phyloP scores from a whole-genome alignment of 2,329 filamentous ascomycete species.

The Rasamsonia emersonii region DNA sequence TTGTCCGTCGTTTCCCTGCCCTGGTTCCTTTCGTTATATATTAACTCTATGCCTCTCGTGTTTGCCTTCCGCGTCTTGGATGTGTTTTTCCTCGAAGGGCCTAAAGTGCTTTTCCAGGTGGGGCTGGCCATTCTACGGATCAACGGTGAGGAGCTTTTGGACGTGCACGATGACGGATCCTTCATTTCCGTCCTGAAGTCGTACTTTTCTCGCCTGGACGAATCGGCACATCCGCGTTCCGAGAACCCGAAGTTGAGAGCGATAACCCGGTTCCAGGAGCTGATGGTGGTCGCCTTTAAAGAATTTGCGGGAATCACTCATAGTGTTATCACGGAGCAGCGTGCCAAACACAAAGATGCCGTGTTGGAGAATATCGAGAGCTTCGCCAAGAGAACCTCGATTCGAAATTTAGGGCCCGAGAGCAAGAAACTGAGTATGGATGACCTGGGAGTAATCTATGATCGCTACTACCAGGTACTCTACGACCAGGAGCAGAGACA shows the following conservation, averaged over 20 bases:
- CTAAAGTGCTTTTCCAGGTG: slow-evolving; percentile 95
- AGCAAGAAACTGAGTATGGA: slow-evolving; percentile 82
- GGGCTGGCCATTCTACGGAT: slow-evolving; percentile 93
- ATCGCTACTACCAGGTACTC: slow-evolving; percentile 83
- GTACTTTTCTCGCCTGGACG: slow-evolving; percentile 87
- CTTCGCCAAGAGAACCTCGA: slow-evolving; percentile 93
- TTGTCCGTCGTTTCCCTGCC: slow-evolving; percentile 93
- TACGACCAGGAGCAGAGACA: slow-evolving; percentile 86
- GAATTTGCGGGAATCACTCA: slow-evolving; percentile 96
- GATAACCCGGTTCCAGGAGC: slow-evolving; percentile 91
- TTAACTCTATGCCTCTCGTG: slow-evolving; percentile 98
- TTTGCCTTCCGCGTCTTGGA: slow-evolving; percentile 95
- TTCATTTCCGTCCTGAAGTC: slow-evolving; percentile 95
- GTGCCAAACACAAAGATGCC: slow-evolving; percentile 85
- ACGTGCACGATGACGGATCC: slow-evolving; percentile 86
- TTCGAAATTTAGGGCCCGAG: slow-evolving; percentile 88
- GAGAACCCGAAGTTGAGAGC: slow-evolving; percentile 91
- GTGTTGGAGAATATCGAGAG: slow-evolving; percentile 94
- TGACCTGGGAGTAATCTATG: slow-evolving; percentile 83
- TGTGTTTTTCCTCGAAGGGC: slow-evolving; percentile 96
- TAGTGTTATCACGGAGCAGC: slow-evolving; percentile 77
- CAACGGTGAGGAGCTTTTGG: slow-evolving; percentile 90
- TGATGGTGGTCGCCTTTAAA: slow-evolving; percentile 99
- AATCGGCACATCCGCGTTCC: slow-evolving; percentile 90
- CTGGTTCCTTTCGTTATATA: slow-evolving; percentile 96